Base-by-base conservation (phyloP, 208 protist genomes). In the Leishmania tarentolae region DNA sequence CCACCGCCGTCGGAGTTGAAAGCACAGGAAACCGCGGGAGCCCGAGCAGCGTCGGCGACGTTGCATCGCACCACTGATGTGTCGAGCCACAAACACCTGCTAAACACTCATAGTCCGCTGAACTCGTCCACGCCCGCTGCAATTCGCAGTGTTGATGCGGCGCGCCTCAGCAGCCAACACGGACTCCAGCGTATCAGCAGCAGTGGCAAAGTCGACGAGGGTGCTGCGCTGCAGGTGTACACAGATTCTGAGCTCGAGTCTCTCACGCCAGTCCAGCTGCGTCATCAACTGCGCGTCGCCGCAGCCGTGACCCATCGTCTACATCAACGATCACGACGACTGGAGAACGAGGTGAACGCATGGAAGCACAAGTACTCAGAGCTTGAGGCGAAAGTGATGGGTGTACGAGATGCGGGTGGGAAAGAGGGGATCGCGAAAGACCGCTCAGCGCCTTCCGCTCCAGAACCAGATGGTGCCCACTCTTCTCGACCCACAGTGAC, bases 261-360 rank as follows among this genome's bases (percentile, higher is more conserved):
- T 13, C 69, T 85, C 47, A 79, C 82, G 4, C 68, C 71, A 1
- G 70, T 46, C 0, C 82, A 85, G 76, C 76, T 85, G 70, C 82
- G 76, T 3, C 82, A 68, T 42, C 82, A 85, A 74, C 77, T 85
- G 50, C 35, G 59, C n/a, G 52, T 85, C 2, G 72, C 82, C 0
- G 52, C 82, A 2, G 77, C 77, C 1, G 77, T 79, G 2, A 85
- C 77, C 31, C 77, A 85, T 61, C 82, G 82, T 5, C 72, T 85
- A 8, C 77, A 82, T 50, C 82, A 59, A 21, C 82, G 76, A 57
- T 40, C 65, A 11, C 76, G 73, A 17, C 57, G 73, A 47, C 77
- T 85, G 0, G 76, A 82, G 78, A 71, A 21, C 35, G 71, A 81
- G 6, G 73, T 75, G 15, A 77, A 78, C 40, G 21, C 37, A 40